Base-by-base conservation (phyloP, 345 rosid species). In the Arabis hirsuta region DNA sequence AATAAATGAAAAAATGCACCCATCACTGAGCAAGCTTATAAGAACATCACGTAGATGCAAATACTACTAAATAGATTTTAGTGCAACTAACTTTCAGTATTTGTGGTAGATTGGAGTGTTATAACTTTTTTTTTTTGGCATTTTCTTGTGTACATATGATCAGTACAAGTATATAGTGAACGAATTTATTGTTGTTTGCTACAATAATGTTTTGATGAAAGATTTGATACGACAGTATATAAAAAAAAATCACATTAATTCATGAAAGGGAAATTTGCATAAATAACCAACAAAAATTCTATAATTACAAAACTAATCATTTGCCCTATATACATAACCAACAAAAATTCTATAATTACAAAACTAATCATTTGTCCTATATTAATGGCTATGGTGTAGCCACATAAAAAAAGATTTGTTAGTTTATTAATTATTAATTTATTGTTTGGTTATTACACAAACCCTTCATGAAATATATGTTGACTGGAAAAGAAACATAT, bases 101-200 rank as follows among this genome's bases (percentile, higher is more conserved):
- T 39, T 48, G 12, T 12, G 43, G 19, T 31, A 47, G 55, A 47
- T 7, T 19, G 13, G 32, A 12, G 44, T 31, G 44, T 47, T 46
- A 12, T 32, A 63, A 31, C 29, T 62, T 3, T 31, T 46, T 16
- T 6, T 3, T 45, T 8, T 4, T 31, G 24, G 24, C 24, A 22
- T 22, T 19, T 19, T 20, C 13, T 19, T 4, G 31, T 47, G 45
- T 63, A 16, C 5, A 12, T 29, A 62, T 14, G 31, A 64, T 22
- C 24, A 22, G 68, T 32, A 32, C 32, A 59, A 46, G 55, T 47
- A 62, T 12, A 19, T 47, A 20, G 31, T 32, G 44, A 48, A 34
- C 32, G 47, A 11, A 32, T 16, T 19, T 47, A 63, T 20, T 64
- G 32, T 45, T 22, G 24, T 16, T 14, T 62, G 14, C 12, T 29